Evolutionary conservation across 23 red algal genomes (phyloP), one percentile per base, ranked within the genome.

Genomic region (Agarophyton chilense): DNA sequence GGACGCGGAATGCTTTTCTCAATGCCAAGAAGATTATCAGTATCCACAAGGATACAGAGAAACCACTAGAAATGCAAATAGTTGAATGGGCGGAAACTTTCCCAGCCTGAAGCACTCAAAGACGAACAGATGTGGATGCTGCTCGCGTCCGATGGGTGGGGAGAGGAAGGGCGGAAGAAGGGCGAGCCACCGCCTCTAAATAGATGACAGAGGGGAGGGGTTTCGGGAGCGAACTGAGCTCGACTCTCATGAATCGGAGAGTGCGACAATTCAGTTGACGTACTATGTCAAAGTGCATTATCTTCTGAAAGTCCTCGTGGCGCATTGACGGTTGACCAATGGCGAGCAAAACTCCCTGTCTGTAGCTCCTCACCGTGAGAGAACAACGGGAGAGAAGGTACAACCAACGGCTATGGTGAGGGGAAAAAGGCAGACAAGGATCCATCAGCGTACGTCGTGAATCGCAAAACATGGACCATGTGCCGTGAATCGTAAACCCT

Each of bases 191-290:
- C 60, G 26, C 31, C 31, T 65, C 35, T 36, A 33, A 65, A 18
- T 7, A 26, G 25, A 2, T 8, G 60, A 11, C 10, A 14, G 35
- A 13, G 35, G 4, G 16, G 60, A 14, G 16, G 32, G 31, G 60
- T n/a, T n/a, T n/a, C n/a, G n/a, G n/a, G n/a, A n/a, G n/a, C n/a
- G n/a, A n/a, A n/a, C n/a, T n/a, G n/a, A 47, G 0, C 60, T 36
- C 5, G 29, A 18, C 32, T 65, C 31, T 65, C 60, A 65, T 65
- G 60, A 65, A 36, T 36, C 4, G 9, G 60, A 65, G 31, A 65
- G 60, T 25, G 60, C 17, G 29, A 65, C 60, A 65, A 65, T 36
- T 65, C 60, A 65, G 60, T 29, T 24, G 31, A 65, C 60, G 60
- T 29, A 65, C 35, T 29, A 29, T 65, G 60, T 65, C 60, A 14